phyloP scores from a whole-genome alignment of 2,329 filamentous ascomycete genomes.

The Ophiocordyceps sinensis region DNA sequence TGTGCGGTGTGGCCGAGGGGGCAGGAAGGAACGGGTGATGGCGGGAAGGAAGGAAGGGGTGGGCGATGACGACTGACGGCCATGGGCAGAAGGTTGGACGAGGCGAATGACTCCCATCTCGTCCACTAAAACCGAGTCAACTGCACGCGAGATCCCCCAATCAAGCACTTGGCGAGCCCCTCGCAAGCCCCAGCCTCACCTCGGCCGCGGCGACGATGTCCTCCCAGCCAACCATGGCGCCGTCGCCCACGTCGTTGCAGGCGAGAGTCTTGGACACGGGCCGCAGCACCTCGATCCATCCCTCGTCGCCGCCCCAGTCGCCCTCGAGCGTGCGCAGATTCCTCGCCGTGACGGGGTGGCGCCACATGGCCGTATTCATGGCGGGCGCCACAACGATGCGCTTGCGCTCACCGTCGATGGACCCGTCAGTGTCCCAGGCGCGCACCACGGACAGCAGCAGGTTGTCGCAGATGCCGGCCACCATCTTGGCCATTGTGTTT shows the following conservation, averaged over 20 bases:
- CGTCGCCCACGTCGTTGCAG: slow-evolving; percentile 70
- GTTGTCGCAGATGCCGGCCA: slow-evolving; percentile 62
- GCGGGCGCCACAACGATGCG: slow-evolving; percentile 66
- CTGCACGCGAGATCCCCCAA: too few species aligned
- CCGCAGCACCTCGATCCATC: slow-evolving; percentile 50
- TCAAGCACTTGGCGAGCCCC: too few species aligned
- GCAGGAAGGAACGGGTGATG: too few species aligned
- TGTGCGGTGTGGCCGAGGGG: too few species aligned
- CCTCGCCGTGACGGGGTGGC: slow-evolving; percentile 62
- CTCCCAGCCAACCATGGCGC: slow-evolving; percentile 72
- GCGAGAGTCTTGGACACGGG: slow-evolving; percentile 67
- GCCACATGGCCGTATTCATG: slow-evolving; percentile 90
- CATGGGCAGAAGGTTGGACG: too few species aligned
- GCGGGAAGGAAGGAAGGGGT: too few species aligned
- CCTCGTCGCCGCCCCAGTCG: slow-evolving; percentile 50
- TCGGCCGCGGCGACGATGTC: slow-evolving; percentile 57
- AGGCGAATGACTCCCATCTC: too few species aligned
- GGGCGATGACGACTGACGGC: too few species aligned
- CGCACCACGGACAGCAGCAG: slow-evolving; percentile 60
- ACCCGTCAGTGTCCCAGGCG: slow-evolving; percentile 72
- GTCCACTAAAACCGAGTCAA: too few species aligned
- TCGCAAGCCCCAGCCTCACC: slow-evolving; percentile 22
- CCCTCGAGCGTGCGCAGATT: slow-evolving; percentile 57
- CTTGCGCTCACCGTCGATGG: slow-evolving; percentile 35
- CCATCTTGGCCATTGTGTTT: slow-evolving; percentile 76